Evolutionary conservation across 371 early-diverging fungal species (phyloP), one percentile per base, ranked within the genome.

Genomic region (Gilbertella persicaria): DNA sequence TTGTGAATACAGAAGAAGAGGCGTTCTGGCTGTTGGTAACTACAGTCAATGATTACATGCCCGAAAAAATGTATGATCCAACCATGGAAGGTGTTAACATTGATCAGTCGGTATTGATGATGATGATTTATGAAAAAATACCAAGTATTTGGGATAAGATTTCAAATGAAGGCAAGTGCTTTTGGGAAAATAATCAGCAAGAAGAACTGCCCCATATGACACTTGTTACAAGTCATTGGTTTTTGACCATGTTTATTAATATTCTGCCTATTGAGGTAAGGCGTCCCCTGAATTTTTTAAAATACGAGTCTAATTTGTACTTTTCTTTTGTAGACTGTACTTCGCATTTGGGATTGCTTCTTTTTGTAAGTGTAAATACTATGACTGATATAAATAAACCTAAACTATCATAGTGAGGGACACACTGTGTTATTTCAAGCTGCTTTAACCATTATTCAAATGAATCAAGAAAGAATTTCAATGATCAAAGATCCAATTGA

Each of bases 21-120:
- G 87, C 88, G 5, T 93, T 92, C 53, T 93, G 91, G 91, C 85
- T 82, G 53, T 66, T 93, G 26, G 80, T 88, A 2, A 84, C 83
- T 7, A 83, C 87, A 19, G 80, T 88, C 9, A 83, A 88, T 44
- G 78, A 85, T 20, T 75, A 87, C 39, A 67, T 91, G 29, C 93
- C 93, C 0, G 73, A 79, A n/a, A 88, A 86, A 36, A 88, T 87
- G 80, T 93, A 89, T 59, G 89, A 87, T 46, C 80, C 79, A 5
- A 85, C 80, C 16, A 83, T 91, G 81, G 86, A 88, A 54, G 92
- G 92, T 2, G 81, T 87, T 12, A 84, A 86, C 40, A 78, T 90
- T 24, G 87, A 89, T 44, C 90, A 89, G 53, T 81, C 84, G 5
- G 86, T 93, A 2, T 53, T 93, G 45, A 80, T 83, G 80, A 70